Conservation (phyloP, 495 filamentous ascomycete species). For the Penicillium daleae region DNA sequence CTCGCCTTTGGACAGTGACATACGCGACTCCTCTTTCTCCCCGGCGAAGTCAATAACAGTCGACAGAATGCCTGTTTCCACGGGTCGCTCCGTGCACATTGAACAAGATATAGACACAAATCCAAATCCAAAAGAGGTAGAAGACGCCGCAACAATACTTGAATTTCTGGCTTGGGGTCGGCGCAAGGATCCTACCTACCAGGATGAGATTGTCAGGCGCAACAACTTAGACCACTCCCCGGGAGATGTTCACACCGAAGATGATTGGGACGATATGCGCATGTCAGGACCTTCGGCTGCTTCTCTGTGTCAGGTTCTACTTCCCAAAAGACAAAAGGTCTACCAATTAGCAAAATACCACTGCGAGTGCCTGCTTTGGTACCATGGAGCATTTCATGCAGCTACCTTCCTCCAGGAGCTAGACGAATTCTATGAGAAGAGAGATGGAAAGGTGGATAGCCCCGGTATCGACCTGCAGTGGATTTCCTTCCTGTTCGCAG, state of each 20-base stretch:
- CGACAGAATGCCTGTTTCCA: slow-evolving; percentile 1
- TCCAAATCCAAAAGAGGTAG: slow-evolving; percentile 28
- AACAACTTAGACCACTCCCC: slow-evolving; percentile 28
- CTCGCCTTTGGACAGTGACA: background rate
- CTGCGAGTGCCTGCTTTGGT: slow-evolving; percentile 42
- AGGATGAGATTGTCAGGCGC: slow-evolving; percentile 24
- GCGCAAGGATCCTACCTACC: slow-evolving; percentile 42
- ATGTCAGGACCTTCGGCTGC: slow-evolving; percentile 2
- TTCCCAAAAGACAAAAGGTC: slow-evolving; percentile 36
- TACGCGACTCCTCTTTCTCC: slow-evolving; percentile 9
- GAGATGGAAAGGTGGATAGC: slow-evolving; percentile 26
- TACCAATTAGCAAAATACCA: slow-evolving; percentile 43
- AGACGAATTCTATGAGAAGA: slow-evolving; percentile 34
- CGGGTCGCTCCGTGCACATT: background rate
- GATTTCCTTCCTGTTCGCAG: slow-evolving; percentile 44
- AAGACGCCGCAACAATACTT: slow-evolving; percentile 48
- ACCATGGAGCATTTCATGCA: slow-evolving; percentile 43
- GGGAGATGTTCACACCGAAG: slow-evolving; percentile 26
- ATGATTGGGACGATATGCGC: slow-evolving; percentile 20
- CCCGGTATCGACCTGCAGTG: slow-evolving; percentile 39
- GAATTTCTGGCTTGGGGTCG: slow-evolving; percentile 51
- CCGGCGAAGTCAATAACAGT: slow-evolving; percentile 4
- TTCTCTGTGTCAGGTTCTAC: slow-evolving; percentile 34
- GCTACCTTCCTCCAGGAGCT: slow-evolving; percentile 34
- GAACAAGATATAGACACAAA: slow-evolving; percentile 1